Evolutionary conservation across 352 stramenopile genomes (phyloP).

Genomic region (Achlya hypogyna): DNA sequence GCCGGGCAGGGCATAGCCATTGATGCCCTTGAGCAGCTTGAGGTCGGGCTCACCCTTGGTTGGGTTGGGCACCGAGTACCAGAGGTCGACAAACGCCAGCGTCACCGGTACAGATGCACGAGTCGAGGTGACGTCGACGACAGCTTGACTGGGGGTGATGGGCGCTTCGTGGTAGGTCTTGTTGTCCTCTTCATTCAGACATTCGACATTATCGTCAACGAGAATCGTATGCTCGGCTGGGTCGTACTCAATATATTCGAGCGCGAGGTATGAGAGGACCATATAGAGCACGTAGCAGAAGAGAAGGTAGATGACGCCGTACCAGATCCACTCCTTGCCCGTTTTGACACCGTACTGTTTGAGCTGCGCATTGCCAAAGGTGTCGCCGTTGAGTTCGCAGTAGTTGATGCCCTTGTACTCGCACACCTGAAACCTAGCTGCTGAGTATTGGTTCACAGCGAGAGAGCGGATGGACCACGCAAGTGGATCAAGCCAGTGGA

Average conservation of each 20-base stretch:
- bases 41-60: constrained; percentile 21
- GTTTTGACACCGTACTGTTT: constrained; percentile 31
- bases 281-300: constrained; percentile 25
- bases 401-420: background rate
- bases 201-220: no score
- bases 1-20: constrained; percentile 41
- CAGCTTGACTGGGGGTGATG: no score
- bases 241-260: background rate
- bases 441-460: background rate
- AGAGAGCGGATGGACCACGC: constrained; percentile 18
- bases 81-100: constrained; percentile 44
- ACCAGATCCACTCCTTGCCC: constrained; percentile 24
- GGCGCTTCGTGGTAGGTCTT: no score
- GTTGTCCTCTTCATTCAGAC: no score
- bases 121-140: background rate
- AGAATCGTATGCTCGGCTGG: no score
- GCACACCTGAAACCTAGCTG: background rate
- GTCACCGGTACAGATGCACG: constrained; percentile 33
- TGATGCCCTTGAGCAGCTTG: constrained; percentile 47
- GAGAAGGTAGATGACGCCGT: constrained; percentile 20
- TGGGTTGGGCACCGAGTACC: constrained; percentile 43
- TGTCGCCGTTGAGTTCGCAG: background rate
- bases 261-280: constrained; percentile 23
- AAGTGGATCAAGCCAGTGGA: constrained; percentile 27
- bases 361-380: background rate